Conservation (phyloP, 306 rosid species). For the Morella rubra region DNA sequence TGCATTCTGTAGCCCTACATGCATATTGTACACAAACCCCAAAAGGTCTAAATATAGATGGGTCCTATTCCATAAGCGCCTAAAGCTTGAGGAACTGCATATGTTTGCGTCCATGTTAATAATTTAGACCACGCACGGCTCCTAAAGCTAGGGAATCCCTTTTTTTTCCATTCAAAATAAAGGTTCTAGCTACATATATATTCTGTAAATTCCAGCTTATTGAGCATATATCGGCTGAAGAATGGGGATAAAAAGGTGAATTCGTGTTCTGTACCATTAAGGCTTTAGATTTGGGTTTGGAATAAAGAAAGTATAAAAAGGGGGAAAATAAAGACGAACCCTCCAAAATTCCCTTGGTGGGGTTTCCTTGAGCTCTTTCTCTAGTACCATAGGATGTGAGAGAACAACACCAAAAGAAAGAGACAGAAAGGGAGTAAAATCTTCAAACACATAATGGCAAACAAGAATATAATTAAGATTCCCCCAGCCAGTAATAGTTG, state of each 20-base stretch:
- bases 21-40: background rate
- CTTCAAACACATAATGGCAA: slow-evolving; percentile 43
- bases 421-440: slow-evolving; percentile 32
- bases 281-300: slow-evolving; percentile 81
- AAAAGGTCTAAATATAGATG: slow-evolving; percentile 36
- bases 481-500: slow-evolving; percentile 41
- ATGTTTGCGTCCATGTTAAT: slow-evolving; percentile 39
- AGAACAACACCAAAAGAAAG: slow-evolving; percentile 43
- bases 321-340: slow-evolving; percentile 33
- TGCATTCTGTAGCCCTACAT: slow-evolving; percentile 7
- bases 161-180: slow-evolving; percentile 22
- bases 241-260: slow-evolving; percentile 44
- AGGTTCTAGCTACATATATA: slow-evolving; percentile 28
- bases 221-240: background rate
- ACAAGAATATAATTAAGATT: slow-evolving; percentile 44
- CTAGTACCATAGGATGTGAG: slow-evolving; percentile 47
- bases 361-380: slow-evolving; percentile 62
- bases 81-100: slow-evolving; percentile 30
- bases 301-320: slow-evolving; percentile 59
- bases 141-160: slow-evolving; percentile 35
- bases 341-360: slow-evolving; percentile 63
- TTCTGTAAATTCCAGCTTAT: slow-evolving; percentile 12
- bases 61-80: slow-evolving; percentile 49
- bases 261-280: slow-evolving; percentile 21
- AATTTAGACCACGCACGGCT: slow-evolving; percentile 41